Evolutionary conservation across 352 stramenopile genomes (phyloP), one percentile per base, ranked within the genome.

Genomic region (Vaucheria bursata): DNA sequence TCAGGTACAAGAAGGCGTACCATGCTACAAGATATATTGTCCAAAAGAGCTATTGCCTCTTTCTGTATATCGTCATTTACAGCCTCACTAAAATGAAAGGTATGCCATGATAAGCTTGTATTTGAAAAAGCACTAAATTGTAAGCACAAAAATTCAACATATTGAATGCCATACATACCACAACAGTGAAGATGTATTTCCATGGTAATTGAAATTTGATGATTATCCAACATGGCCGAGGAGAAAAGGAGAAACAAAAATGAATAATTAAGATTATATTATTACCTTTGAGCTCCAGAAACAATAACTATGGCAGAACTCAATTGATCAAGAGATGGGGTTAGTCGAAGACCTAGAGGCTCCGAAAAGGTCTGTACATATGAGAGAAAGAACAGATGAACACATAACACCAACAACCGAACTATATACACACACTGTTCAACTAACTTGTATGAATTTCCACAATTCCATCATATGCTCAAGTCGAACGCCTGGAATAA

Each of bases 301-400:
- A 79, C 35, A 59, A 18, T 69, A 1, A 39, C 33, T 34, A 79
- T 75, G 31, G 65, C 65, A 36, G 29, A 34, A 37, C 66, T 53
- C n/a, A 79, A 37, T 66, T 77, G 59, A 1, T 79, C 49, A 34
- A 79, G 39, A 31, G 74, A 66, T 36, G 74, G 74, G 4, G 74
- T 50, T 29, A 71, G 35, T 31, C 74, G 3, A 18, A 77, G 65
- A 4, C 74, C 74, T 50, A 79, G 66, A 1, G 74, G 74, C 65
- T 64, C 25, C 25, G 74, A 52, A 32, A 79, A 79, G 5, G 39
- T 50, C 39, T 50, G 39, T 12, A 50, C 5, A 12, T 12, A 12
- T 50, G 12, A 12, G 39, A 50, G 39, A 50, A 12, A 12, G 12
- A 5, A 50, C 39, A 12, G 39, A 50, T 50, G 39, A 12, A 50